Conservation (phyloP, 176 grass and related monocot species). For the Cenchrus fungigraminus region DNA sequence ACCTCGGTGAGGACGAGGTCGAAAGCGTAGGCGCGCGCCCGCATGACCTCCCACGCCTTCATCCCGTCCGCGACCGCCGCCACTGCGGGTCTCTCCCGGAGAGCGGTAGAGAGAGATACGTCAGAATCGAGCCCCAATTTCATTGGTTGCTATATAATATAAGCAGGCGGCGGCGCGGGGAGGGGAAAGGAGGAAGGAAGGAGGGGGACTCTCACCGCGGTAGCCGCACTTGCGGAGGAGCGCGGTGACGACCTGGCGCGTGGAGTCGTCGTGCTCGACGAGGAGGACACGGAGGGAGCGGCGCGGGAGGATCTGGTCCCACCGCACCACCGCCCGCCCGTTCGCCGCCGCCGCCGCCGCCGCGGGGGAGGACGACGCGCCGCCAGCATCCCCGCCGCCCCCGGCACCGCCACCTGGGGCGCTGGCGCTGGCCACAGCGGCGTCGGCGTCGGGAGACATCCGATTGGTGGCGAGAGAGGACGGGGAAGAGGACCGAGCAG, state of each 20-base stretch:
- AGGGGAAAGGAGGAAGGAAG: too few relatives aligned
- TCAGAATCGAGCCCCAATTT: neutral
- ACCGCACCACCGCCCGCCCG: conserved; percentile 49
- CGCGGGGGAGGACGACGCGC: conserved; percentile 45
- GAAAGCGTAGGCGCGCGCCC: conserved; percentile 64
- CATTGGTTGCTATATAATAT: too few relatives aligned
- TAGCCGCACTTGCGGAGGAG: conserved; percentile 97
- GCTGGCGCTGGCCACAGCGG: neutral
- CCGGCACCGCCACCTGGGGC: neutral
- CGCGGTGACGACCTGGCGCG: conserved; percentile 87
- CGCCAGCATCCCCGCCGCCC: conserved; percentile 18
- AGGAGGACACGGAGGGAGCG: conserved; percentile 84
- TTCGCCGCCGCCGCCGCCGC: neutral
- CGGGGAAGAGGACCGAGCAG: neutral
- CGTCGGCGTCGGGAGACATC: conserved; percentile 64
- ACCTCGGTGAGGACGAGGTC: conserved; percentile 98
- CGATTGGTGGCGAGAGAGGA: neutral
- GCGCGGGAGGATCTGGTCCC: conserved; percentile 85
- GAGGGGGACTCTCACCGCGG: conserved; percentile 48
- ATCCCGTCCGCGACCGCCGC: conserved; percentile 75
- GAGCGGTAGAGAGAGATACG: neutral
- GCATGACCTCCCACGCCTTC: conserved; percentile 94
- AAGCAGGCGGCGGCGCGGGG: too few relatives aligned
- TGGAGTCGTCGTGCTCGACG: conserved; percentile 96
- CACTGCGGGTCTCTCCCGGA: conserved; percentile 49